Conservation (phyloP, 768 basidiomycete genomes). For the Asterophora parasitica region DNA sequence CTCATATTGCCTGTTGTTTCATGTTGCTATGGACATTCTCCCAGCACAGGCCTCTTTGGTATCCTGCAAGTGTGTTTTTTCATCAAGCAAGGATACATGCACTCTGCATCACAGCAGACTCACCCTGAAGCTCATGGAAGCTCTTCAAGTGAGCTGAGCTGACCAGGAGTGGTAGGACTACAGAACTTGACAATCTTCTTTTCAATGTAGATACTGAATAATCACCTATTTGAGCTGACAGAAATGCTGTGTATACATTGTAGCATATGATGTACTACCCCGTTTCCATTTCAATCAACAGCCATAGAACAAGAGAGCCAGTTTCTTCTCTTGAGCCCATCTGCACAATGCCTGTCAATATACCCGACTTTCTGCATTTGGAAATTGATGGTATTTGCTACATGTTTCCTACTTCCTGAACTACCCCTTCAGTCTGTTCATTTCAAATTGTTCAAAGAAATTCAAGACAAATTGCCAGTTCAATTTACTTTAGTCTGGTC, state of each 20-base stretch:
- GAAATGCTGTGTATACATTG: too few relatives aligned
- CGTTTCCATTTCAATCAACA: too few relatives aligned
- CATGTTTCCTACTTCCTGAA: not conserved
- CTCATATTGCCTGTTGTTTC: slow-evolving; percentile 15
- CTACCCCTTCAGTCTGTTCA: not conserved
- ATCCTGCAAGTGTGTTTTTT: slow-evolving; percentile 20
- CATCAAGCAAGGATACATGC: slow-evolving; percentile 19
- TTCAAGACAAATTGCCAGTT: not conserved
- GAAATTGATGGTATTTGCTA: not conserved
- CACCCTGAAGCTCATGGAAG: slow-evolving; percentile 15
- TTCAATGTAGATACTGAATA: not conserved
- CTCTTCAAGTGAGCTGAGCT: slow-evolving; percentile 16
- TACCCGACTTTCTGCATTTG: not conserved
- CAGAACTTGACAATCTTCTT: not conserved
- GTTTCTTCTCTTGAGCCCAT: not conserved
- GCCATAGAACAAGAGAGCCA: not conserved
- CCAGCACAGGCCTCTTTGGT: slow-evolving; percentile 25
- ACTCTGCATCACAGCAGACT: slow-evolving; percentile 13
- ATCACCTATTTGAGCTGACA: too few relatives aligned
- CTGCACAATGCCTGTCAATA: not conserved
- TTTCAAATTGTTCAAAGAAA: not conserved
- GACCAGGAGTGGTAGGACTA: too few relatives aligned
- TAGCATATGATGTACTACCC: too few relatives aligned
- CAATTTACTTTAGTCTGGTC: not conserved
- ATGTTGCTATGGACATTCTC: slow-evolving; percentile 21